Base-by-base conservation (phyloP, 192 early-diverging fungal genomes). In the Thamnidium elegans region DNA sequence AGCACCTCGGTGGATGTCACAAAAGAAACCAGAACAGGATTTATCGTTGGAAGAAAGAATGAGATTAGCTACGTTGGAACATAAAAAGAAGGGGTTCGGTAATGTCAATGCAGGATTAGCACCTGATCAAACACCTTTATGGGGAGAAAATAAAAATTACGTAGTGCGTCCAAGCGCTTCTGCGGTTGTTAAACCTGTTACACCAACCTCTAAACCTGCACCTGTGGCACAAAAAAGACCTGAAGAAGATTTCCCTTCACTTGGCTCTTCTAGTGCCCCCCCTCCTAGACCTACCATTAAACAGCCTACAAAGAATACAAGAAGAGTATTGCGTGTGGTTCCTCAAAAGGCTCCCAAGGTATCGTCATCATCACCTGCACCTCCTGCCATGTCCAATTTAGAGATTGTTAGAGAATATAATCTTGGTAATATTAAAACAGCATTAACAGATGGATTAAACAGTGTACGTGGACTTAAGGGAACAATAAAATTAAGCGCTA, bases 401-500 rank as follows among this genome's bases (percentile, higher is more conserved):
- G 36, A 39, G 1, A 39, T 39, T 10, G 32, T 52, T 3, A 47
- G 55, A 61, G 58, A 77, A 15, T 76, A 77, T 63, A 79, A 79
- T 44, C 63, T 69, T 20, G 3, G 52, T 17, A 66, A 65, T 8
- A 71, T 71, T 13, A 65, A 46, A 23, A 3, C 45, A 11, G 54
- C 60, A 1, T 59, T 79, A 5, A 20, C 10, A 52, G 62, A 68
- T 21, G 72, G 77, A 36, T 43, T 79, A 13, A 66, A 74, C 0
- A 34, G 60, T 55, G 66, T 56, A n/a, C 69, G 65, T 36, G 39
- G 60, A 61, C 54, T 47, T 48, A 77, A 59, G 59, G 78, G 75
- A 2, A 68, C 73, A 11, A 50, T 79, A 26, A 59, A 43, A 1
- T 66, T 79, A 13, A 65, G 31, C 47, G 78, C 72, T 36, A 77